phyloP scores from a whole-genome alignment of 2,329 filamentous ascomycete genomes.

The Achaetomium macrosporum region DNA sequence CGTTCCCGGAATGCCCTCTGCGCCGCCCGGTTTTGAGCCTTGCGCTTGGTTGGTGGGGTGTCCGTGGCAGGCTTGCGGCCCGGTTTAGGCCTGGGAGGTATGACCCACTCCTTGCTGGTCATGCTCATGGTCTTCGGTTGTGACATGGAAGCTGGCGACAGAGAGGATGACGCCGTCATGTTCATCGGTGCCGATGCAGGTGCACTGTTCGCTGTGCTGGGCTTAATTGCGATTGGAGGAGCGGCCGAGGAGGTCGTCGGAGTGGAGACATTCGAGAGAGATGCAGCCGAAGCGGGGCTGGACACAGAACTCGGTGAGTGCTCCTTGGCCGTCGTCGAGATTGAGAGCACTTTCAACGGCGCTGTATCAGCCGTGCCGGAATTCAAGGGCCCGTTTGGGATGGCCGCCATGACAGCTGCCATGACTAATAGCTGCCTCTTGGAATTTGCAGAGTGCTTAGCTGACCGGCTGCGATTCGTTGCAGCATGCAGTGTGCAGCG shows the following conservation, averaged over 20 bases:
- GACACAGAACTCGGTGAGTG: conserved; percentile 16
- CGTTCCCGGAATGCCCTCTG: conserved; percentile 87
- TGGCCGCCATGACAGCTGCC: conserved; percentile 6
- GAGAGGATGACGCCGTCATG: conserved; percentile 44
- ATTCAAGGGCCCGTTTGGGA: background rate
- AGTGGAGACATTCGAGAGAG: conserved; percentile 21
- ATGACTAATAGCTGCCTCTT: conserved; percentile 7
- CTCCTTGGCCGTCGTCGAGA: conserved; percentile 13
- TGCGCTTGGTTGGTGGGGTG: conserved; percentile 85
- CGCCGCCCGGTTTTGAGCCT: conserved; percentile 88
- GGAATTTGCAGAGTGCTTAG: background rate
- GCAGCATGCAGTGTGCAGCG: background rate
- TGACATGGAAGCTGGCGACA: conserved; percentile 37
- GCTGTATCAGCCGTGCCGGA: background rate
- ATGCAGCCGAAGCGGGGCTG: conserved; percentile 23
- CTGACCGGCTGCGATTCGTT: conserved; percentile 6
- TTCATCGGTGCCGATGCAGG: conserved; percentile 24
- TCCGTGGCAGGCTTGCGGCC: conserved; percentile 92
- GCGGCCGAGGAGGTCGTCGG: conserved; percentile 18
- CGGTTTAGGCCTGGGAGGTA: conserved; percentile 79
- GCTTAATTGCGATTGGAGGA: conserved; percentile 26
- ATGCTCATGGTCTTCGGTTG: conserved; percentile 43
- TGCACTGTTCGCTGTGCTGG: conserved; percentile 17
- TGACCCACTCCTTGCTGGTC: conserved; percentile 80
- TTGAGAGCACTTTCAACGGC: conserved; percentile 6